Percentiles rank a stretch among this genome's conserved stretches.
phyloP scores from a whole-genome alignment of 257 asterid genomes.

The Solanum sejunctum region DNA sequence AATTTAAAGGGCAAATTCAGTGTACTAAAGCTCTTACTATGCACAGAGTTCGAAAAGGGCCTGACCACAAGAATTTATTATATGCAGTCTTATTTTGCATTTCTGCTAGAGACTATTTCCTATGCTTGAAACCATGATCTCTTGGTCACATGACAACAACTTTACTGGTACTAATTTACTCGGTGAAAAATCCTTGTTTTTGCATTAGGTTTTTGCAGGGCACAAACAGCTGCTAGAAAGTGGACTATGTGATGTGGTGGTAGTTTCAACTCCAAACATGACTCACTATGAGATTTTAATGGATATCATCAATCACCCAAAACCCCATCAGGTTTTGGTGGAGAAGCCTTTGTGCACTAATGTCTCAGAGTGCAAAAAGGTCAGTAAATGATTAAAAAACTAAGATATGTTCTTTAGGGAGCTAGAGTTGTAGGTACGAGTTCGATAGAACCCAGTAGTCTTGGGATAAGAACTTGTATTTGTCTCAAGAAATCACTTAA shows the following conservation, averaged over 20 bases:
- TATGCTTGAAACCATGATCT: too few species aligned
- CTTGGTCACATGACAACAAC: too few species aligned
- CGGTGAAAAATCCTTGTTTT: neutral
- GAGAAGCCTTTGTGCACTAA: slow-evolving; percentile 97
- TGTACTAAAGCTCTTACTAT: too few species aligned
- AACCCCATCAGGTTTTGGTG: slow-evolving; percentile 78
- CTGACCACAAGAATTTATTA: too few species aligned
- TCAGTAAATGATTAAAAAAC: neutral
- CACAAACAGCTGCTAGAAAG: slow-evolving; percentile 65
- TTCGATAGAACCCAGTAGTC: too few species aligned
- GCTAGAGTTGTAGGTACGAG: too few species aligned
- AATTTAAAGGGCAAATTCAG: too few species aligned
- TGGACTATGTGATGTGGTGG: slow-evolving; percentile 67
- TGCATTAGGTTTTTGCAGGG: slow-evolving; percentile 40
- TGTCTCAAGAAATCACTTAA: neutral
- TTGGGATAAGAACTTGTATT: neutral
- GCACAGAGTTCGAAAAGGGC: fast-evolving
- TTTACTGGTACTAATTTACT: too few species aligned
- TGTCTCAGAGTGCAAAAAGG: slow-evolving; percentile 68
- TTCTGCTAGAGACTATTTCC: too few species aligned
- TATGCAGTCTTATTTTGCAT: too few species aligned
- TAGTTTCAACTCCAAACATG: slow-evolving; percentile 85
- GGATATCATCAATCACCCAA: slow-evolving; percentile 61
- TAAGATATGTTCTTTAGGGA: too few species aligned
- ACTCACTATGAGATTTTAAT: slow-evolving; percentile 80